Conservation (phyloP, 2,329 filamentous ascomycete genomes). For the Monilinia aucupariae region DNA sequence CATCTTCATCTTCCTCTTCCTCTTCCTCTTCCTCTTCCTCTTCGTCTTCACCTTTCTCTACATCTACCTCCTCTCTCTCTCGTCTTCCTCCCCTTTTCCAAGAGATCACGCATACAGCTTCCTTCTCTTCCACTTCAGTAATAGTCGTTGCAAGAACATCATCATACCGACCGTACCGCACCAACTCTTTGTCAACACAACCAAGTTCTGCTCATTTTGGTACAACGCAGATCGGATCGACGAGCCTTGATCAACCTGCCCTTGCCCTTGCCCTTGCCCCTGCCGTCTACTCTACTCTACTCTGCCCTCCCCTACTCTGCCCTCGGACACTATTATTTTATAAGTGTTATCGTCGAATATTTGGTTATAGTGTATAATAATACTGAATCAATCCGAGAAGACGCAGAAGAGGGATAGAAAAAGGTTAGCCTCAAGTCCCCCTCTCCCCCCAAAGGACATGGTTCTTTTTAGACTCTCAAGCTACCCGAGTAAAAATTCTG, state of each 20-base stretch:
- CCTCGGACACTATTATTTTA: background rate
- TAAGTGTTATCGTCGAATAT: background rate
- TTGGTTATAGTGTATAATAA: background rate
- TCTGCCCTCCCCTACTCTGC: background rate
- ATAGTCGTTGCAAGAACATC: background rate
- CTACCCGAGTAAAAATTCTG: background rate
- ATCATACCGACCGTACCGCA: too few relatives aligned
- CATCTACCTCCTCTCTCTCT: background rate
- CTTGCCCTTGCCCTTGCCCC: background rate
- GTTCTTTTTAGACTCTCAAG: conserved; percentile 3
- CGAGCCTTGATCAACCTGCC: background rate
- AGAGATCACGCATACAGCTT: background rate
- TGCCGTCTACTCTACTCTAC: background rate
- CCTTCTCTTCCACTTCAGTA: background rate
- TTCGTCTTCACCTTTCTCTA: background rate
- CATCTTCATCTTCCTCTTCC: background rate
- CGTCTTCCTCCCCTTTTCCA: background rate
- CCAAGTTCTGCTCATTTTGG: too few relatives aligned
- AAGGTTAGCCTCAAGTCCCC: conserved; percentile 2
- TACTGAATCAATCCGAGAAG: background rate
- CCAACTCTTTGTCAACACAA: background rate
- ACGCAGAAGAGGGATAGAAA: background rate
- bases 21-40: background rate
- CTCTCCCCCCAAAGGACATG: conserved; percentile 4
- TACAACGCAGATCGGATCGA: background rate